A percentile compares a stretch with the other conserved stretches of the same genome.
Conservation (phyloP, 805 yeast species). For the Brettanomyces nanus region DNA sequence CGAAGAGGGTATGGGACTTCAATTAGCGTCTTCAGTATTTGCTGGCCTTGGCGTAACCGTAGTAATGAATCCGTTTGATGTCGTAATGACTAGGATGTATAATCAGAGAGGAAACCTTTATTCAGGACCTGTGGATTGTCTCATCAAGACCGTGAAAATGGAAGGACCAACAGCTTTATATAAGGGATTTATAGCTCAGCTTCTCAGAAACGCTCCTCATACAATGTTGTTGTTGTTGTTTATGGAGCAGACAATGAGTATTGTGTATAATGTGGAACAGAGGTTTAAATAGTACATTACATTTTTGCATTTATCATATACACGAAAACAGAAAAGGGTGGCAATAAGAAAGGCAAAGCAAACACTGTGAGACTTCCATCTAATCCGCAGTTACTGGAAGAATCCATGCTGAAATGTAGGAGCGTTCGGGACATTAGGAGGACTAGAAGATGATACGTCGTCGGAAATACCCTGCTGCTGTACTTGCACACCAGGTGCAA, state of each 20-base stretch:
- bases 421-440: not conserved
- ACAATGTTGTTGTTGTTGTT: constrained; percentile 83
- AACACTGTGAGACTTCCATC: too few relatives aligned
- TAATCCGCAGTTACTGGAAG: not conserved
- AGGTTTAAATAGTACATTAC: constrained; percentile 8
- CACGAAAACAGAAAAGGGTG: too few relatives aligned
- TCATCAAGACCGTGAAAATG: constrained; percentile 65
- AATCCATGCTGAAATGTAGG: constrained; percentile 1
- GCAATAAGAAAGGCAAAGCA: too few relatives aligned
- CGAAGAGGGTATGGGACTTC: constrained; percentile 59
- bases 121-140: constrained; percentile 82
- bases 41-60: constrained; percentile 91
- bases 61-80: constrained; percentile 98
- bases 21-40: constrained; percentile 61
- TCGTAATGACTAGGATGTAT: constrained; percentile 86
- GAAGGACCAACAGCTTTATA: constrained; percentile 89
- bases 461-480: too few relatives aligned
- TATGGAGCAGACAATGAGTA: constrained; percentile 90
- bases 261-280: constrained; percentile 36
- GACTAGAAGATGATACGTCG: too few relatives aligned
- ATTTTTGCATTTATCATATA: too few relatives aligned
- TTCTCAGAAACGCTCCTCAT: constrained; percentile 90
- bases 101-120: constrained; percentile 88
- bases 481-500: not conserved
- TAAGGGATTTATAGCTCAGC: constrained; percentile 92